Conservation (phyloP, 192 early-diverging fungal genomes). For the Entomortierella lignicola region DNA sequence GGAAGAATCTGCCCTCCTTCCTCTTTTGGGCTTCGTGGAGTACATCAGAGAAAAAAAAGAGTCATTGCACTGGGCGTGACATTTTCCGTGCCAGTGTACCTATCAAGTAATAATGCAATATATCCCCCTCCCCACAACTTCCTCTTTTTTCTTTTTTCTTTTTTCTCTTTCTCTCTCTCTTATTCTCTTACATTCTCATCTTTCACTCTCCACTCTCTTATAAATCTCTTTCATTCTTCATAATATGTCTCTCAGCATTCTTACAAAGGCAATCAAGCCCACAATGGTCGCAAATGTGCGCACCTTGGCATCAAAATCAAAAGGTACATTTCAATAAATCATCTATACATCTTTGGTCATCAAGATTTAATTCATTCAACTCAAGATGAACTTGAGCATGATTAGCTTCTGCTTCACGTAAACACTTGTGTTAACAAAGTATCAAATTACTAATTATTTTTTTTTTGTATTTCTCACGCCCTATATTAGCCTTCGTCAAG, state of each 20-base stretch:
- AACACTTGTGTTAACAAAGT: no score
- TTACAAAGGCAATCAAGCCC: conserved; percentile 53
- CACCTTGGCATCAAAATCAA: conserved; percentile 51
- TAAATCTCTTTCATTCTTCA: not conserved
- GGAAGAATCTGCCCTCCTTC: conserved; percentile 21
- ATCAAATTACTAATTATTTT: no score
- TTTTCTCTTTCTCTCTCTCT: conserved; percentile 8
- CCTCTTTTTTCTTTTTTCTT: not conserved
- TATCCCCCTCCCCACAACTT: not conserved
- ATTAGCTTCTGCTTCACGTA: no score
- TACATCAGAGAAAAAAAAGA: conserved; percentile 7
- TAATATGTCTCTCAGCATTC: conserved; percentile 49
- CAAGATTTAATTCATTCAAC: no score
- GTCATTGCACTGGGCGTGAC: conserved; percentile 2
- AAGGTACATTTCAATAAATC: no score
- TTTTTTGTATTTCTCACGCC: not conserved
- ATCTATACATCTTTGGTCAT: no score
- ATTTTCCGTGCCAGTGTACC: no score
- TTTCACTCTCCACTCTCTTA: not conserved
- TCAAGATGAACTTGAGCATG: no score
- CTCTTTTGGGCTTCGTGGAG: conserved; percentile 14
- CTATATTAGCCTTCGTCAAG: conserved; percentile 59
- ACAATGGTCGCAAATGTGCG: conserved; percentile 41
- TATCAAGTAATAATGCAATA: no score
- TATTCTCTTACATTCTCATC: conserved; percentile 3